Evolutionary conservation across 148 eudicot genomes (phyloP), one percentile per base, ranked within the genome.

Genomic region (Hydrangea macrophylla): DNA sequence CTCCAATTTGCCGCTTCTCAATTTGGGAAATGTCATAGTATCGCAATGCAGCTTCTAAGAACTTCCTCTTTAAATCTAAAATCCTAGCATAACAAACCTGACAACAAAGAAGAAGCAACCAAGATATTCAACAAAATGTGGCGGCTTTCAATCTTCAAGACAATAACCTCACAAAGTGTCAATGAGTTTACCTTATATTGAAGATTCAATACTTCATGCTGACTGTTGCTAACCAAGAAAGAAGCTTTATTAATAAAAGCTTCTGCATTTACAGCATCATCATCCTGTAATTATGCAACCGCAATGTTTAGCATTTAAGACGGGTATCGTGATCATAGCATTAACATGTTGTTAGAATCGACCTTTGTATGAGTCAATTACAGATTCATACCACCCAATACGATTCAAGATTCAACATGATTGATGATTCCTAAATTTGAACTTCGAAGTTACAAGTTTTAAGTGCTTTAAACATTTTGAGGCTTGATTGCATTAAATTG

Each of bases 181-280:
- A 60, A 40, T 35, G 33, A 61, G 9, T 28, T 67, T 74, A 92
- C 98, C 98, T 93, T 90, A 84, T 93, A 90, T 48, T 88, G 93
- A 80, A 88, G 80, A 83, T 84, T 93, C 79, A 93, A 74, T 35
- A 84, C 96, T 80, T 93, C 90, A 62, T 93, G 85, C 67, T 79
- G 87, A 69, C 92, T 93, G 69, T 72, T 93, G 96, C 88, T 93
- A 65, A 90, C 95, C 70, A 90, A 73, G 72, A 93, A 93, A 54
- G 98, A 93, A 33, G 98, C 98, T 83, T 93, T 93, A 70, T 90
- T 93, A 61, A 93, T 93, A 66, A 90, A 93, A 50, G 96, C 90
- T 82, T 93, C 98, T 23, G 98, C 98, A 82, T 85, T 93, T 48
- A 84, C 79, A 30, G 96, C 96, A 79, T 93, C 98, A 78, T 93